Conservation (phyloP, 2,329 filamentous ascomycete species). For the Colletotrichum camelliae region DNA sequence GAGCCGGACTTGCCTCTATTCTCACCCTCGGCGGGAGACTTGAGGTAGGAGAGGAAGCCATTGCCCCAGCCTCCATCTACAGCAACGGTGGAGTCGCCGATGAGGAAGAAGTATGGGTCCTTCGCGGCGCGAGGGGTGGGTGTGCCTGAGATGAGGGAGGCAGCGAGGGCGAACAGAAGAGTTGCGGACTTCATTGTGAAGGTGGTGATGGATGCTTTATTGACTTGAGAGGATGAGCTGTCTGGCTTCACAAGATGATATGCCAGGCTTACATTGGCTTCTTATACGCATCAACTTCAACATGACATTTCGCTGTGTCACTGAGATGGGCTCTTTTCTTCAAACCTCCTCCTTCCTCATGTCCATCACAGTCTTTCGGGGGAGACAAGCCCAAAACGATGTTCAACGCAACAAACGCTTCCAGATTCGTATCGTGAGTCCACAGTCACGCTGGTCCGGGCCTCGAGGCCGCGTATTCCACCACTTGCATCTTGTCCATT, state of each 20-base stretch:
- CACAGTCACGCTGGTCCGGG: not conserved
- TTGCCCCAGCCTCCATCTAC: conserved; percentile 60
- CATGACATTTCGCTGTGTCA: not conserved
- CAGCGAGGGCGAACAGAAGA: not conserved
- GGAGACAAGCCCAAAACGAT: too few species aligned
- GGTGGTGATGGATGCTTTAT: not conserved
- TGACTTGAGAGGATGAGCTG: not conserved
- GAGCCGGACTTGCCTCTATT: conserved; percentile 63
- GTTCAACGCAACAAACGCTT: not conserved
- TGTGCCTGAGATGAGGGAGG: not conserved
- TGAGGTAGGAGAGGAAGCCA: conserved; percentile 58
- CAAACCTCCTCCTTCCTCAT: not conserved
- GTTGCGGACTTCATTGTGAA: not conserved
- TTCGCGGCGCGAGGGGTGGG: conserved; percentile 9
- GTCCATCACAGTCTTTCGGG: too few species aligned
- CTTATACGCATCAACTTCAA: not conserved
- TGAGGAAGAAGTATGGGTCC: conserved; percentile 51
- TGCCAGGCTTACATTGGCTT: not conserved
- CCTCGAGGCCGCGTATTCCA: not conserved
- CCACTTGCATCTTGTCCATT: not conserved
- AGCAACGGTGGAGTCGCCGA: conserved; percentile 56
- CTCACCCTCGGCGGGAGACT: conserved; percentile 51
- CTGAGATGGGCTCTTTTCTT: not conserved
- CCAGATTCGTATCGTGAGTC: not conserved
- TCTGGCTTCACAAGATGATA: not conserved